Conservation (phyloP, 345 rosid genomes). For the Luvunga scandens region DNA sequence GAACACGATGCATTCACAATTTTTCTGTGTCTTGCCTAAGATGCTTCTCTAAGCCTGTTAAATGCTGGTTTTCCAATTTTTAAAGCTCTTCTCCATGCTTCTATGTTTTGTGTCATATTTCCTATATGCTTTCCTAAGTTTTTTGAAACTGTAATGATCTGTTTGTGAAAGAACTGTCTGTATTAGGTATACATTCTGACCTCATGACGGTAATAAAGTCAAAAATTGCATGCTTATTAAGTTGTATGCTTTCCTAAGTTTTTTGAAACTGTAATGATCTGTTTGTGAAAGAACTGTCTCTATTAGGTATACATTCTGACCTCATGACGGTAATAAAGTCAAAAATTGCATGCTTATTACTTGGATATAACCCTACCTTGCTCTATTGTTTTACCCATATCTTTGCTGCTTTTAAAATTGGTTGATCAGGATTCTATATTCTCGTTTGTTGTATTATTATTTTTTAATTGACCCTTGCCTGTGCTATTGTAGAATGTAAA, state of each 20-base stretch:
- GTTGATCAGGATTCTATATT: not conserved
- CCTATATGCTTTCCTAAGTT: not conserved
- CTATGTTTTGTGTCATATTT: not conserved
- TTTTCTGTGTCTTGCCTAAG: not conserved
- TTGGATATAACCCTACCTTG: not conserved
- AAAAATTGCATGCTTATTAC: not conserved
- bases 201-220: not conserved
- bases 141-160: not conserved
- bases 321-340: not conserved
- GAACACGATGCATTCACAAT: not conserved
- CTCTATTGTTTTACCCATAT: not conserved
- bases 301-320: not conserved
- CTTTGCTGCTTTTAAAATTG: not conserved
- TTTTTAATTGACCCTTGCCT: slow-evolving; percentile 6
- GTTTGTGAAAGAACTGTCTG: not conserved
- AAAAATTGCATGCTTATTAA: not conserved
- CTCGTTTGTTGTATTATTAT: not conserved
- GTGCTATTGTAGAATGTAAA: slow-evolving; percentile 72
- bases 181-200: not conserved
- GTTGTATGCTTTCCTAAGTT: not conserved
- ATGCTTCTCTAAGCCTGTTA: slow-evolving; percentile 1
- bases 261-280: not conserved
- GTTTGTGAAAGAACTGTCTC: not conserved
- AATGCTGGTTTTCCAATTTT: slow-evolving; percentile 1
- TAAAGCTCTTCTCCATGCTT: not conserved